phyloP scores from a whole-genome alignment of 2,329 filamentous ascomycete genomes.

The Paracorniculantispora psalliotae region DNA sequence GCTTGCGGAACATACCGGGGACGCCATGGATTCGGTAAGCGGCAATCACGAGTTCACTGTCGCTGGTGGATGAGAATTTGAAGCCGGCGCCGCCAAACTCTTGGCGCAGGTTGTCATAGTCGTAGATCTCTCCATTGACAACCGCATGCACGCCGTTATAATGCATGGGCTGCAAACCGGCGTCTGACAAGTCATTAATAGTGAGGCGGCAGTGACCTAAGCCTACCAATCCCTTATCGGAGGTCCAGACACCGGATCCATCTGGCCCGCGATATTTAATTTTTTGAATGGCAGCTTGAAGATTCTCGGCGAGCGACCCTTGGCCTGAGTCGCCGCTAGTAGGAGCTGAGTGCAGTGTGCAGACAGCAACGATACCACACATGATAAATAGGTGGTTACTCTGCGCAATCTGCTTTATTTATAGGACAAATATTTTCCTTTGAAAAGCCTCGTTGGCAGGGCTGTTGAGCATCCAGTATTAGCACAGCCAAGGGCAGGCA shows the following conservation, averaged over 20 bases:
- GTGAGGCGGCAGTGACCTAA: constrained; percentile 46
- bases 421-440: no score
- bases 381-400: no score
- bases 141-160: constrained; percentile 45
- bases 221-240: constrained; percentile 18
- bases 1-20: constrained; percentile 30
- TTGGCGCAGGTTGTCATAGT: constrained; percentile 40
- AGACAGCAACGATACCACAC: no score
- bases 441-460: no score
- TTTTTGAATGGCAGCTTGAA: constrained; percentile 21
- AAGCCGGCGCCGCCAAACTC: constrained; percentile 34
- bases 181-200: constrained; percentile 47
- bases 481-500: no score
- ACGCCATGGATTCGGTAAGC: constrained; percentile 45
- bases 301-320: no score
- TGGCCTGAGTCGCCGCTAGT: no score
- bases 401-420: no score
- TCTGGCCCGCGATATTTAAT: constrained; percentile 30
- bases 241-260: constrained; percentile 26
- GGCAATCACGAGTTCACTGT: constrained; percentile 49
- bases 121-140: constrained; percentile 55
- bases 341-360: no score
- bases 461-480: no score
- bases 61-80: constrained; percentile 40
- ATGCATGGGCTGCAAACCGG: constrained; percentile 42